Conservation (phyloP, 2,329 filamentous ascomycete genomes). For the Onygena corvina region DNA sequence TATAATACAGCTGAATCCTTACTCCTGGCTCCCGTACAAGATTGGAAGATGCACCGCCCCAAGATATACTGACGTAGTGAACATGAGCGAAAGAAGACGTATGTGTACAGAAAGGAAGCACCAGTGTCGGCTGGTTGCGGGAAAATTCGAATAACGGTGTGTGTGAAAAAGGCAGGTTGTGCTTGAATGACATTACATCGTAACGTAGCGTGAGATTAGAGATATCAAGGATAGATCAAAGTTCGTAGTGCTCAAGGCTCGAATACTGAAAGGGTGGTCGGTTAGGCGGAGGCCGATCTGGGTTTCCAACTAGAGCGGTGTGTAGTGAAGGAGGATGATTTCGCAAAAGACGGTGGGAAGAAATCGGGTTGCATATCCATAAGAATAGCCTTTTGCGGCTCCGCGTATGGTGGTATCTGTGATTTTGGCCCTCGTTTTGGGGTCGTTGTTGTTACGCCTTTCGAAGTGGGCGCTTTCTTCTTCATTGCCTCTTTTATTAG, state of each 20-base stretch:
- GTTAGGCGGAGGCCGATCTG: slow-evolving; percentile 6
- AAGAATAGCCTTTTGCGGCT: slow-evolving; percentile 35
- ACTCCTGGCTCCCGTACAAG: no score
- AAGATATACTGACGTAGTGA: background rate
- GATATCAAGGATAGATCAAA: background rate
- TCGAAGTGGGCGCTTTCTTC: slow-evolving; percentile 17
- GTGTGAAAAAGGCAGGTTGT: background rate
- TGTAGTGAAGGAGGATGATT: slow-evolving; percentile 10
- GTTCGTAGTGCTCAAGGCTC: background rate
- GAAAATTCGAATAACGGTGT: background rate
- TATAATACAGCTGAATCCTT: no score
- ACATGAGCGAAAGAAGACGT: background rate
- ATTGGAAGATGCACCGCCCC: background rate
- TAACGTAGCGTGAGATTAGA: background rate
- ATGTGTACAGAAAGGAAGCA: slow-evolving; percentile 1
- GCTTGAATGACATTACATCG: background rate
- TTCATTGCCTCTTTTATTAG: slow-evolving; percentile 53
- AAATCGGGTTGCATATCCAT: slow-evolving; percentile 33
- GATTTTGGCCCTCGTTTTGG: slow-evolving; percentile 1
- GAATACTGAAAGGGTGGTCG: no score
- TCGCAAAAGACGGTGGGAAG: slow-evolving; percentile 16
- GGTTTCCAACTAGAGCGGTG: slow-evolving; percentile 15
- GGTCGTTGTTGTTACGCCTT: background rate
- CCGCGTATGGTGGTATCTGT: slow-evolving; percentile 25
- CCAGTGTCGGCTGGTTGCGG: no score